These are phyloP conservation scores for Paraconiothyrium sp. DNA, from an alignment of 2,329 filamentous ascomycete genomes.

Conservation along the genomic window DNA sequence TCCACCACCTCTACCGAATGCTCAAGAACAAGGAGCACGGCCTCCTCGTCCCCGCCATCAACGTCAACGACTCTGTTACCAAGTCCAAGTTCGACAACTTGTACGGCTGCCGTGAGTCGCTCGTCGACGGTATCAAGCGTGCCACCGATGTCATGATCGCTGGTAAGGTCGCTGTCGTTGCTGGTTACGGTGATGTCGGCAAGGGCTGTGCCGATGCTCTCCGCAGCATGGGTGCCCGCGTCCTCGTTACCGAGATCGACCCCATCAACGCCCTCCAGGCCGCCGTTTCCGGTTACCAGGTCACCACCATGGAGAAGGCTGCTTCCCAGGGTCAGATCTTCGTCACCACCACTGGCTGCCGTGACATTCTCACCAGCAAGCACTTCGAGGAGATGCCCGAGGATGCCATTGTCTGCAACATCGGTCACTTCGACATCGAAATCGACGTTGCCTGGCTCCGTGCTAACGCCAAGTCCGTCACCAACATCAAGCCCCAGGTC, in stretches of 20 bases:
- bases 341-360: slow-evolving; percentile 98
- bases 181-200: slow-evolving; percentile 98
- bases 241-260: slow-evolving; percentile 96
- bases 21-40: slow-evolving; percentile 73
- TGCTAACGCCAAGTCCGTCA: slow-evolving; percentile 89
- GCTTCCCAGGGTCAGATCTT: slow-evolving; percentile 92
- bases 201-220: slow-evolving; percentile 98
- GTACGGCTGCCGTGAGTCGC: slow-evolving; percentile 98
- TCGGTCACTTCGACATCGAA: slow-evolving; percentile 99
- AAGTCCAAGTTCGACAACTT: slow-evolving; percentile 99
- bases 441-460: slow-evolving; percentile 99
- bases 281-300: slow-evolving; percentile 95
- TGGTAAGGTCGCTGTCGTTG: slow-evolving; percentile 97
- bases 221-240: slow-evolving; percentile 95
- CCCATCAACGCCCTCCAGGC: slow-evolving; percentile 99
- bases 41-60: slow-evolving; percentile 92
- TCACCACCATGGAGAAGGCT: slow-evolving; percentile 98
- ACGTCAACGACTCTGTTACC: slow-evolving; percentile 99
- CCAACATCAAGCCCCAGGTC: slow-evolving; percentile 99
- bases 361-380: slow-evolving; percentile 90
- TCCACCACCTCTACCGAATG: slow-evolving; percentile 99
- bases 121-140: slow-evolving; percentile 99
- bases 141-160: slow-evolving; percentile 99
- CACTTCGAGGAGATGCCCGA: slow-evolving; percentile 97
- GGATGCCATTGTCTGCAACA: slow-evolving; percentile 99